Base-by-base conservation (phyloP, 225 moss, liverwort and hornwort genomes). In the Thuidium tamariscinum region DNA sequence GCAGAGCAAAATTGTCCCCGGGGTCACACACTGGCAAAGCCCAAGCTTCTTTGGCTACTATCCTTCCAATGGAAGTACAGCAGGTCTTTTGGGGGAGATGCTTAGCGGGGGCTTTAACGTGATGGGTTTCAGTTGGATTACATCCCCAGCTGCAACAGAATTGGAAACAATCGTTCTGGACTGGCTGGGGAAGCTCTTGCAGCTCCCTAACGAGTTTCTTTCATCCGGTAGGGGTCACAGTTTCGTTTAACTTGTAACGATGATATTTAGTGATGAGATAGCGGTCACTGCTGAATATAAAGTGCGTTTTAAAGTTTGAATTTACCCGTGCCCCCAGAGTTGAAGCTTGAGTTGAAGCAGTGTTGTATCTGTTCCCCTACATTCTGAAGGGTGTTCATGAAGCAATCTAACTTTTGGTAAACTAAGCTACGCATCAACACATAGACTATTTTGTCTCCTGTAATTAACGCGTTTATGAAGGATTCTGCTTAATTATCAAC, bases 21-120 rank as follows among this genome's bases (percentile, higher is more conserved):
- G 95, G 44, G 63, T 97, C n/a, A 97, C 95, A 49, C 94, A 95
- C 81, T 97, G 95, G 95, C 97, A 97, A 81, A 95, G 97, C 87
- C 95, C 95, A 42, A 95, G 88, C 60, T 97, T 97, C 88, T 97
- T 91, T 65, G 97, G 94, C 30, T 97, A 92, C 70, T 94, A 89
- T 79, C 95, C 95, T 80, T 82, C 86, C 52, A 97, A 94, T 90
- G 83, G 55, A 62, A 97, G 97, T 83, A 95, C 95, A 51, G 92
- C 94, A 61, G 89, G 90, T 11, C 84, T 90, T 82, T 82, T 97
- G 81, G 95, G 95, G 32, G 97, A 97, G 57, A 94, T 95, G 95
- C 95, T 97, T 13, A 91, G 95, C 79, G 93, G 95, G 23, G 95
- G 93, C 78, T 84, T 97, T 39, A 93, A 92, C 59, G 83, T 94